Evolutionary conservation across 768 basidiomycete genomes (phyloP).

Genomic region (Suillus cothurnatus): DNA sequence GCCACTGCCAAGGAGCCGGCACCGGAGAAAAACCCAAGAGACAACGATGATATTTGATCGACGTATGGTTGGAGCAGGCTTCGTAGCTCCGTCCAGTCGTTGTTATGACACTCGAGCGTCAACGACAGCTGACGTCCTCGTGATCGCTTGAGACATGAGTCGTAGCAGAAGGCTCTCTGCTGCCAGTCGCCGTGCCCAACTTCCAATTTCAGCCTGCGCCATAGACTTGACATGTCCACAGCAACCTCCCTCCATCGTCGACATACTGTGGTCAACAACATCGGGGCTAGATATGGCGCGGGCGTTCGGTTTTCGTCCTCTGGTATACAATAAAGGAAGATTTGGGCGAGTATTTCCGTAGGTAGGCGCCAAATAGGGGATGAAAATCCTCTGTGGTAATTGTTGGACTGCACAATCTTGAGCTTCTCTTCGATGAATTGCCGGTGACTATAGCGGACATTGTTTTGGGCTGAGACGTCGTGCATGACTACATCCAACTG

Average conservation of each 20-base stretch:
- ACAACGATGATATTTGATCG: background rate
- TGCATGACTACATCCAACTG: slow-evolving; percentile 16
- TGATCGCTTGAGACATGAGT: background rate
- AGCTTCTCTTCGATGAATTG: slow-evolving; percentile 15
- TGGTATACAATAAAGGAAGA: slow-evolving; percentile 36
- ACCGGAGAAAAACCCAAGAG: background rate
- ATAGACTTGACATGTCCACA: slow-evolving; percentile 7
- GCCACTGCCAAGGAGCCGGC: background rate
- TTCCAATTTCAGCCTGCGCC: background rate
- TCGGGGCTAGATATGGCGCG: slow-evolving; percentile 8
- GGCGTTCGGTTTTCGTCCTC: slow-evolving; percentile 21
- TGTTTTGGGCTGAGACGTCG: slow-evolving; percentile 12
- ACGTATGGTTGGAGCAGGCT: background rate
- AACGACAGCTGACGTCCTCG: background rate
- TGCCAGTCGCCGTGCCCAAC: background rate
- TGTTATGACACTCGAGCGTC: background rate
- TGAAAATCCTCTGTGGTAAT: slow-evolving; percentile 19
- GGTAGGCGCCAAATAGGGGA: slow-evolving; percentile 42
- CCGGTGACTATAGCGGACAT: slow-evolving; percentile 10
- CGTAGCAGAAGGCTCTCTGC: background rate
- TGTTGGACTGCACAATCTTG: background rate
- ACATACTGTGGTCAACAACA: background rate
- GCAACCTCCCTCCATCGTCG: slow-evolving; percentile 27
- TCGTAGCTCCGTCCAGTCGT: background rate
- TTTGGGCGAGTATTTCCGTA: slow-evolving; percentile 47